Conservation (phyloP, 352 stramenopile genomes). For the Lagenidium giganteum region DNA sequence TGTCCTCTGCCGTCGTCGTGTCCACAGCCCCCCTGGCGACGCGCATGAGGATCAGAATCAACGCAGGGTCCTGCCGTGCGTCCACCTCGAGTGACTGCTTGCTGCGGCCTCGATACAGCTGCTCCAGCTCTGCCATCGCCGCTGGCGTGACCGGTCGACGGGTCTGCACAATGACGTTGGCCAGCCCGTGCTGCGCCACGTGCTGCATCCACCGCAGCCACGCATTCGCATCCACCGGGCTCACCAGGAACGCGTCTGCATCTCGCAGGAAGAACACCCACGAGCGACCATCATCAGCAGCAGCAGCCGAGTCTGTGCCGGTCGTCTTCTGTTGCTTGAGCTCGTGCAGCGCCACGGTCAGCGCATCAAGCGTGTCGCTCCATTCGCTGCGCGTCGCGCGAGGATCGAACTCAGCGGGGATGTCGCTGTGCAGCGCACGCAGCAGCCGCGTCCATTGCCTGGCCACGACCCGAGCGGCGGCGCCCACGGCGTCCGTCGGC, state of each 20-base stretch:
- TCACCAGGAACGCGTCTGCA: constrained; percentile 42
- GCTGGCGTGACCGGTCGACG: constrained; percentile 32
- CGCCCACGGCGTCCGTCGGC: constrained; percentile 18
- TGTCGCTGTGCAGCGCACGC: constrained; percentile 26
- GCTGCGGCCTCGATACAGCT: constrained; percentile 24
- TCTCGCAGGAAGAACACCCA: constrained; percentile 58
- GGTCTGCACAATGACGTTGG: constrained; percentile 55
- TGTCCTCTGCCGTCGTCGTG: constrained; percentile 32
- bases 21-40: constrained; percentile 44
- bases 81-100: too few relatives aligned
- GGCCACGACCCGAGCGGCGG: constrained; percentile 21
- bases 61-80: constrained; percentile 23
- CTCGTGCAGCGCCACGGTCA: constrained; percentile 5
- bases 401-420: constrained; percentile 37
- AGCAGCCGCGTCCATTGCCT: constrained; percentile 38
- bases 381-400: constrained; percentile 1
- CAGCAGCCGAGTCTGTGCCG: too few relatives aligned
- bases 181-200: constrained; percentile 35
- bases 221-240: too few relatives aligned
- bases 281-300: too few relatives aligned
- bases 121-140: constrained; percentile 33
- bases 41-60: constrained; percentile 62
- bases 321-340: background rate
- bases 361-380: background rate
- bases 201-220: constrained; percentile 51